Base-by-base conservation (phyloP, 352 stramenopile species). In the Phytopythium mirpurense region DNA sequence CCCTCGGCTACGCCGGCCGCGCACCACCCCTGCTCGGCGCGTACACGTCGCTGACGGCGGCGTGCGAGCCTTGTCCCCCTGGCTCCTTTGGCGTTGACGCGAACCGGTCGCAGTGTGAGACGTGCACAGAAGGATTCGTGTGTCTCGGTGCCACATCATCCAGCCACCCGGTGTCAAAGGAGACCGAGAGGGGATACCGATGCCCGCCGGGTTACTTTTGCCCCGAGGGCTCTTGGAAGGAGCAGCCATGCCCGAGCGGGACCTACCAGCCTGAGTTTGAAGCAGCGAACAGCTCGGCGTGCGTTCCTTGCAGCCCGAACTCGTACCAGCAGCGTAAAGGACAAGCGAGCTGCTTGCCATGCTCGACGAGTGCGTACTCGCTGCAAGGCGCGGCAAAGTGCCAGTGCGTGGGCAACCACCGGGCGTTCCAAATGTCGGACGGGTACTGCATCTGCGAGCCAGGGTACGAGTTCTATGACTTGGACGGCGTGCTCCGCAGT, bases 401-500 rank as follows among this genome's bases (percentile, higher is more conserved):
- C 57, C 81, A 71, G 5, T 98, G 91, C 40, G 66, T 86, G 24
- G 91, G 90, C 6, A 86, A 72, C 27, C 88, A 97, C 60, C 84
- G 91, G 9, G 86, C 86, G 5, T 97, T 97, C 53, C 87, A 98
- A 57, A 86, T 91, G 70, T 88, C 72, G 0, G 85, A 96, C 36
- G 90, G 91, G 2, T 93, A 90, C 51, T 98, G 91, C 52, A 92
- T 96, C 21, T 98, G 91, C 41, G 72, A 93, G 51, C 87, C 91
- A 14, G 86, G 87, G 9, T 97, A 89, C 59, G 88, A 97, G 52
- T 97, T 95, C 49, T 96, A 96, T 53, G 90, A 97, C 51, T 65
- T 83, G 48, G 79, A 95, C 24, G 68, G 95, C 49, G 70, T 96
- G 3, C 63, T 90, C 11, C 69, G 79, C 11, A 91, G 75, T 43